Evolutionary conservation across 352 stramenopile genomes (phyloP).

Genomic region (Phytophthora syringae): DNA sequence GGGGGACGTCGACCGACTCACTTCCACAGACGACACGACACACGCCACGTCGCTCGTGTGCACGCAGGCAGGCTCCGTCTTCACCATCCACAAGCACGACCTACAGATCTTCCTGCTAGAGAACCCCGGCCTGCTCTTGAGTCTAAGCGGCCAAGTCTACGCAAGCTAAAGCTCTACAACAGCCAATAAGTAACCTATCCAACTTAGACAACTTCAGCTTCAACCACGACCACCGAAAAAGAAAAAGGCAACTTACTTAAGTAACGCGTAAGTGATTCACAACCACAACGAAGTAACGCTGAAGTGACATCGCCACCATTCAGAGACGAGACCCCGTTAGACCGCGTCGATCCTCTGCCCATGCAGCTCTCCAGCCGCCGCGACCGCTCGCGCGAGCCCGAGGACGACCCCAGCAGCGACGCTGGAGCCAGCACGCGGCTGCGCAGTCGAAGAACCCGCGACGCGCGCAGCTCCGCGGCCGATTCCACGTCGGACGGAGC

Average conservation of each 20-base stretch:
- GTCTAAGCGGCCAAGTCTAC: constrained; percentile 65
- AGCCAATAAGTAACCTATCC: too few species aligned
- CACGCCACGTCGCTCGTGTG: constrained; percentile 72
- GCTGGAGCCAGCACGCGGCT: constrained; percentile 37
- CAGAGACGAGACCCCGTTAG: background rate
- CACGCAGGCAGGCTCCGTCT: constrained; percentile 57
- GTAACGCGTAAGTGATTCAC: background rate
- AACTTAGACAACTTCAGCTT: constrained; percentile 28
- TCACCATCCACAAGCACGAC: constrained; percentile 72
- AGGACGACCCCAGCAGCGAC: constrained; percentile 39
- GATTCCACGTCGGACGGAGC: constrained; percentile 62
- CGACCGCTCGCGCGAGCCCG: constrained; percentile 33
- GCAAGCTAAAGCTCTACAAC: constrained; percentile 50
- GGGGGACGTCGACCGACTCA: constrained; percentile 77
- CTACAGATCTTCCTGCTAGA: constrained; percentile 74
- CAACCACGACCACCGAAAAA: constrained; percentile 21
- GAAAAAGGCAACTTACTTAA: background rate
- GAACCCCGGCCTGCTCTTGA: constrained; percentile 80
- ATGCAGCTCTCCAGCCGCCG: constrained; percentile 69
- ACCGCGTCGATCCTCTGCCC: background rate
- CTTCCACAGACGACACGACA: constrained; percentile 50
- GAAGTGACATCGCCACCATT: background rate
- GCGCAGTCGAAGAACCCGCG: constrained; percentile 45
- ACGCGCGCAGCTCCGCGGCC: constrained; percentile 29
- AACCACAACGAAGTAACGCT: too few species aligned